Evolutionary conservation across 768 basidiomycete genomes (phyloP).

Genomic region (Lentinula raphanica): DNA sequence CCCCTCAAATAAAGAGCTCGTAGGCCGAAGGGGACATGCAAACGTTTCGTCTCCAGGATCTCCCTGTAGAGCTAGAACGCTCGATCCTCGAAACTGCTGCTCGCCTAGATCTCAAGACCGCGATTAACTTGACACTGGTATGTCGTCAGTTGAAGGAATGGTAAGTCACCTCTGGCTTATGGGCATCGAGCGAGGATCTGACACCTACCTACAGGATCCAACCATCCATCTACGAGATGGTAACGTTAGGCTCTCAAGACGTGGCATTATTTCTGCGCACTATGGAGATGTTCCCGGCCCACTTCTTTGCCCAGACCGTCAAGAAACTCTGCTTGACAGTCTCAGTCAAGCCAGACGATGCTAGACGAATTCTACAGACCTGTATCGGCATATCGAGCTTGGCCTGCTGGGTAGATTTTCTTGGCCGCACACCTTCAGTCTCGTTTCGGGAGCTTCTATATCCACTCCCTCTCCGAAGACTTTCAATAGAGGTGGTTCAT

Average conservation of each 20-base stretch:
- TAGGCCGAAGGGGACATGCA: neutral
- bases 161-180: no score
- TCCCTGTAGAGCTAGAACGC: constrained; percentile 36
- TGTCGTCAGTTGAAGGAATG: constrained; percentile 29
- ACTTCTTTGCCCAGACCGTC: constrained; percentile 32
- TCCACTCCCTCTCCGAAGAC: constrained; percentile 23
- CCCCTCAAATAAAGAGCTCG: neutral
- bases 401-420: constrained; percentile 34
- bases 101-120: constrained; percentile 18
- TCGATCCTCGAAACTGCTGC: constrained; percentile 33
- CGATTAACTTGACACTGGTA: constrained; percentile 28
- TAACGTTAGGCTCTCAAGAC: constrained; percentile 27
- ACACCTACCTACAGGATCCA: constrained; percentile 26
- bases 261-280: constrained; percentile 31
- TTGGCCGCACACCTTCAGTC: constrained; percentile 8
- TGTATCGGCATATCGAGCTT: constrained; percentile 34
- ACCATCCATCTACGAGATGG: constrained; percentile 34
- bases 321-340: constrained; percentile 34
- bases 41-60: constrained; percentile 11
- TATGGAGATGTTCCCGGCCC: constrained; percentile 24
- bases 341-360: constrained; percentile 22
- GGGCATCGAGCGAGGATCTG: neutral
- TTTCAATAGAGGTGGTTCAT: constrained; percentile 31
- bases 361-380: constrained; percentile 25
- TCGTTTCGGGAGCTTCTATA: constrained; percentile 20